Evolutionary conservation across 1,139 yeast species (phyloP).

Genomic region (Saccharomyces hybrid): DNA sequence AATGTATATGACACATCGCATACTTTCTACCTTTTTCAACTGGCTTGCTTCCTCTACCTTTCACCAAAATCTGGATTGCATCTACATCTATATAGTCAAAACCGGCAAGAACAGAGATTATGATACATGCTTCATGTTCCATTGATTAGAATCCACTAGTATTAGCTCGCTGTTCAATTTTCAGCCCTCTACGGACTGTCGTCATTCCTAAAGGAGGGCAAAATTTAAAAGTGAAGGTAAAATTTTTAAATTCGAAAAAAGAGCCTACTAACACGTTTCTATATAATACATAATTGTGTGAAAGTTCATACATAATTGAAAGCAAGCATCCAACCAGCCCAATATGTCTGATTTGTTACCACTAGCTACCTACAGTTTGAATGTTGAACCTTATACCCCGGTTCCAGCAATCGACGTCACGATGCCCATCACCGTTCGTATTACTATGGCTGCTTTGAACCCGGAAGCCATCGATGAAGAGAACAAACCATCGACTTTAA

Average conservation of each 20-base stretch:
- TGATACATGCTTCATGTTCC: not conserved
- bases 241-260: not conserved
- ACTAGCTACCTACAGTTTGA: constrained; percentile 76
- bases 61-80: not conserved
- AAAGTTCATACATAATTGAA: not conserved
- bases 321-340: not conserved
- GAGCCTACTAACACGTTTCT: not conserved
- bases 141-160: not conserved
- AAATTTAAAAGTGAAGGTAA: not conserved
- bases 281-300: not conserved
- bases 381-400: constrained; percentile 78
- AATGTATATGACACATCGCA: not conserved
- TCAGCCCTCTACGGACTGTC: not conserved
- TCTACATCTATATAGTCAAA: not conserved
- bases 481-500: constrained; percentile 77
- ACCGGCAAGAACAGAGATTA: not conserved
- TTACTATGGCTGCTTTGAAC: constrained; percentile 94
- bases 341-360: constrained; percentile 68
- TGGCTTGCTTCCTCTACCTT: not conserved
- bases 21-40: not conserved
- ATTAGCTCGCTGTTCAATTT: not conserved
- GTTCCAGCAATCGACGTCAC: constrained; percentile 81
- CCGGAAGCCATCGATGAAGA: constrained; percentile 78
- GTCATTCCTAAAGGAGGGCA: not conserved
- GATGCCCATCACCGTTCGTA: constrained; percentile 79